Conservation (phyloP, 441 rosid genomes). For the Rhodomyrtus psidioides region DNA sequence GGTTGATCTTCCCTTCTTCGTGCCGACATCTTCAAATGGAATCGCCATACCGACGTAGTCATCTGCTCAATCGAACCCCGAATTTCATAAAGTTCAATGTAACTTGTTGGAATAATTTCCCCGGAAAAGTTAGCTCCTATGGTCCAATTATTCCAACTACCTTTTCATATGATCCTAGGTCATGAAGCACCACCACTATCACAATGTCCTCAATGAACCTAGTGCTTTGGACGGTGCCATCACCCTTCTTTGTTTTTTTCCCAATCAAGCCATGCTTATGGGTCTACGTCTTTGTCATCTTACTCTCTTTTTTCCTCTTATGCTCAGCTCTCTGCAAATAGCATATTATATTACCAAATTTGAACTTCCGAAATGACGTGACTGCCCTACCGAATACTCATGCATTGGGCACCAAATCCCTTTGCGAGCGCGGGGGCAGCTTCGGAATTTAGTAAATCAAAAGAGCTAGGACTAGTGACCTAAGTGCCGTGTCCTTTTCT, state of each 20-base stretch:
- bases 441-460: not conserved
- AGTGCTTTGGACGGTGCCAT: slow-evolving; percentile 1
- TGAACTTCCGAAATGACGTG: not conserved
- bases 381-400: not conserved
- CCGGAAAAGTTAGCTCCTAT: not conserved
- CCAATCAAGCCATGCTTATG: not conserved
- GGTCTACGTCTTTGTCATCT: slow-evolving; percentile 3
- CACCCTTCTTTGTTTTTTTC: not conserved
- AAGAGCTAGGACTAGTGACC: not conserved
- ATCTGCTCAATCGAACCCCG: not conserved
- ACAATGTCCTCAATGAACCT: not conserved
- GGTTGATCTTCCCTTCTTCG: not conserved
- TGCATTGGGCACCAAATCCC: not conserved
- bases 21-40: not conserved
- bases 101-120: not conserved
- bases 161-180: not conserved
- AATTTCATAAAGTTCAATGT: not conserved
- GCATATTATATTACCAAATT: not conserved
- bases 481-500: not conserved
- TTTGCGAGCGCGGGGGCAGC: not conserved
- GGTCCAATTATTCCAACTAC: not conserved
- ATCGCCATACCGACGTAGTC: not conserved
- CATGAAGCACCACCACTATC: not conserved
- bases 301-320: not conserved
- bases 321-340: not conserved